Evolutionary conservation across 78 protist genomes (phyloP).

Genomic region (Pigoraptor vietnamica): DNA sequence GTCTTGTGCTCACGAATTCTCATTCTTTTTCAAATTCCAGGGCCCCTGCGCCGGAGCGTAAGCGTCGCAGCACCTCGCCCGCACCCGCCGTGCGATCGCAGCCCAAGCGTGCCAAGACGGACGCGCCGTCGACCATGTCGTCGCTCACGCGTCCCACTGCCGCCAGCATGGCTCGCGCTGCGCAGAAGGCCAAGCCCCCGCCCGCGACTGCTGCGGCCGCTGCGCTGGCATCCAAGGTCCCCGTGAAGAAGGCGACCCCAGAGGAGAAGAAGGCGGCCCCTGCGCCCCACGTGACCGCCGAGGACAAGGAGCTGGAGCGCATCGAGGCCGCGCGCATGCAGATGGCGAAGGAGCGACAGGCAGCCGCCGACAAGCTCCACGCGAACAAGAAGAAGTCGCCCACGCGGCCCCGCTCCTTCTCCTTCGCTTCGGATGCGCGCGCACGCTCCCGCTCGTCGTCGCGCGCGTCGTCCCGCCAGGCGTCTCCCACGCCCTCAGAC

Average conservation of each 20-base stretch:
- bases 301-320: background rate
- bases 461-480: background rate
- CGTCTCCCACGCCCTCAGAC: background rate
- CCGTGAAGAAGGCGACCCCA: no score
- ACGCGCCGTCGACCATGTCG: background rate
- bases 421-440: background rate
- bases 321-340: background rate
- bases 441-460: background rate
- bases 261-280: no score
- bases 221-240: no score
- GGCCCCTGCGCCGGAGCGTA: no score
- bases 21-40: no score
- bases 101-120: background rate
- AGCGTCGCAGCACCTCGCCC: background rate
- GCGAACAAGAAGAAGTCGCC: background rate
- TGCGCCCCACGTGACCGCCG: no score
- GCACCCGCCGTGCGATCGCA: background rate
- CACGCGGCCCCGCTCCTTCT: background rate
- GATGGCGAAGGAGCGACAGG: background rate
- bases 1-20: no score
- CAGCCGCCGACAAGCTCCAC: background rate
- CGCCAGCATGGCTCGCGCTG: background rate
- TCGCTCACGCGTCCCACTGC: background rate
- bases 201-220: background rate
- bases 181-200: background rate